Evolutionary conservation across 2,329 filamentous ascomycete genomes (phyloP).

Genomic region (Fusarium sublunatum): DNA sequence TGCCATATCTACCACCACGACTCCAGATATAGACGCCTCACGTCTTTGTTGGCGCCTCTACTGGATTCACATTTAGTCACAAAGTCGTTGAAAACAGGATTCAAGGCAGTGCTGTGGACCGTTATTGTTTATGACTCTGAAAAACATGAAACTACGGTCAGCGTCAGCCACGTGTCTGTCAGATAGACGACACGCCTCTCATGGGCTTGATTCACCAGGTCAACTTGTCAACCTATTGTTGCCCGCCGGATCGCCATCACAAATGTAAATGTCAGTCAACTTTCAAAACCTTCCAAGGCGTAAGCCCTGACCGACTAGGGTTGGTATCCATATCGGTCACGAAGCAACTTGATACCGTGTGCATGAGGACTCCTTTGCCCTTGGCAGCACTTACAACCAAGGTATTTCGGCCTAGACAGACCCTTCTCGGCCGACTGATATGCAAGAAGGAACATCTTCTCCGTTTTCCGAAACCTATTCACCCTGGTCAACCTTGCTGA

Average conservation of each 20-base stretch:
- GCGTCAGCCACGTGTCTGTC: conserved; percentile 29
- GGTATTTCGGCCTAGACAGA: conserved; percentile 37
- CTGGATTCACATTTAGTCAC: conserved; percentile 8
- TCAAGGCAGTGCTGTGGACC: conserved; percentile 18
- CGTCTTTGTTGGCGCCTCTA: conserved; percentile 21
- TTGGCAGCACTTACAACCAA: conserved; percentile 36
- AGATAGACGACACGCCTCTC: conserved; percentile 19
- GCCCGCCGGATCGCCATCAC: conserved; percentile 24
- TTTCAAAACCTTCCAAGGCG: conserved; percentile 23
- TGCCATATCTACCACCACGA: conserved; percentile 7
- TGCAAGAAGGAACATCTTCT: conserved; percentile 30
- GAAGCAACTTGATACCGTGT: conserved; percentile 19
- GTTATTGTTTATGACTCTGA: conserved; percentile 26
- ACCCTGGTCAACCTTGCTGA: conserved; percentile 13
- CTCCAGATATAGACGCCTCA: conserved; percentile 20
- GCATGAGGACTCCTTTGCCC: conserved; percentile 26
- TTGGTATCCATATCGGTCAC: conserved; percentile 29
- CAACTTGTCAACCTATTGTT: conserved; percentile 13
- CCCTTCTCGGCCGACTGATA: conserved; percentile 42
- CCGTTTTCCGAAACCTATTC: conserved; percentile 28
- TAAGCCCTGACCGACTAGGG: conserved; percentile 36
- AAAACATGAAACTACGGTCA: conserved; percentile 22
- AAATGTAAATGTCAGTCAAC: conserved; percentile 18
- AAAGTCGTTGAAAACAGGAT: conserved; percentile 2
- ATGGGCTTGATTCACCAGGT: conserved; percentile 18